Base-by-base conservation (phyloP, 1,139 yeast species). In the Debaryomyces udenii region DNA sequence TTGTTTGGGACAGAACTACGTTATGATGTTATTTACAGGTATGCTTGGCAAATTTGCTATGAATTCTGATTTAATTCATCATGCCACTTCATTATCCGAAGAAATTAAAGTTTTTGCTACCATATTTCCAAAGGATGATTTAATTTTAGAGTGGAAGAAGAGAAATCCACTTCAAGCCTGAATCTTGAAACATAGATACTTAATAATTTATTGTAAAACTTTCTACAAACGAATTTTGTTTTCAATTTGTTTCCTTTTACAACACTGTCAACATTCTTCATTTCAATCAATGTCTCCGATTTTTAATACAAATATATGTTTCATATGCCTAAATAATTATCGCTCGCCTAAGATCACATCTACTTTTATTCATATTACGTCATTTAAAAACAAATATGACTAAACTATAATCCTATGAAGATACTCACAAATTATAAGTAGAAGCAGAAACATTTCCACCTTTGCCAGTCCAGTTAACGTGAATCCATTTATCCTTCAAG, bases 381-480 rank as follows among this genome's bases (percentile, higher is more conserved):
- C 22, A 20, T 20, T 20, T 20, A 28, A 10, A 20, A 16, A 30
- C 20, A 20, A 23, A 28, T 6, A 23, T 30, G 16, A 36, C 16
- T 14, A 15, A 17, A 30, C 20, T 29, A 29, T 29, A 36, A 29
- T 11, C 28, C 14, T 26, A 36, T 22, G 23, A 26, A 35, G 32
- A 35, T 17, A 35, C 33, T 28, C 18, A 31, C 20, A 24, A 27
- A 17, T 18, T 85, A 74, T 93, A 93, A 57, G 95, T 87, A 40
- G 96, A 76, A 52, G 99, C 96, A 55, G 97, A 85, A 54, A 91
- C 89, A 71, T 91, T 83, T 78, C 99, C 99, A 75, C 98, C 99
- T 64, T 83, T 85, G 69, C 99, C 99, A 52, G 99, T 93, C 99
- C 99, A 93, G 94, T 93, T 91, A 66, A 91, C 78, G 77, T 93